phyloP scores from a whole-genome alignment of 179 eudicot species.

The Corrigiola litoralis region DNA sequence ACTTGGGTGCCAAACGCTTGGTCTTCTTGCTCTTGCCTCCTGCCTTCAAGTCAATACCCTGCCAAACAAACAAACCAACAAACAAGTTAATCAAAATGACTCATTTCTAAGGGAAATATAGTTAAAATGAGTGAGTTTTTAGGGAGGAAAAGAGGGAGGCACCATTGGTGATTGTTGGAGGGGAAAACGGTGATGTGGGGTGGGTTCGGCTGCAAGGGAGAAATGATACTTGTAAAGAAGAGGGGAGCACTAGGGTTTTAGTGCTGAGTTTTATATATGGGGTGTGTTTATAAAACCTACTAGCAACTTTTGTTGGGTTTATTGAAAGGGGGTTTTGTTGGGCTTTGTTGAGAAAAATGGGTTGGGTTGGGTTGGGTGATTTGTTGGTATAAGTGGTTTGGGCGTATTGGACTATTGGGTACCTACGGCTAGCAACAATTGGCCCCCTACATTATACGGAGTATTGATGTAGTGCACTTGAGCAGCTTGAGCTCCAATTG shows the following conservation, averaged over 20 bases:
- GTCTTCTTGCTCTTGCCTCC: constrained; percentile 67
- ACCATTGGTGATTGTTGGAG: constrained; percentile 37
- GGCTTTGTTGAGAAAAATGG: too few relatives aligned
- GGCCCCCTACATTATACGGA: too few relatives aligned
- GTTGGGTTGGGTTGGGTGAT: too few relatives aligned
- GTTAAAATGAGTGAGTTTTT: neutral
- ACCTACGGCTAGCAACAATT: too few relatives aligned
- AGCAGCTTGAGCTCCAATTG: too few relatives aligned
- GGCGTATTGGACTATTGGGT: too few relatives aligned
- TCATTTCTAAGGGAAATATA: neutral
- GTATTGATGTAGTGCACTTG: too few relatives aligned
- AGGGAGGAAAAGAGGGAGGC: neutral
- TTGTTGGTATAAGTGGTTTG: too few relatives aligned
- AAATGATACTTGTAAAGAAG: neutral
- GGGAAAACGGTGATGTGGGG: neutral
- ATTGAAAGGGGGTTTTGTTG: neutral
- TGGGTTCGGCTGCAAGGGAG: constrained; percentile 6
- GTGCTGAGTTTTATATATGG: neutral
- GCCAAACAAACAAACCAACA: neutral
- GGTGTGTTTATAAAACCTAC: neutral
- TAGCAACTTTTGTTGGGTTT: neutral
- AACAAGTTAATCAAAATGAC: neutral
- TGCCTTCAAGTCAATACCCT: constrained; percentile 73
- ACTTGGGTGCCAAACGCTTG: constrained; percentile 55
- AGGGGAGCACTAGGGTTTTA: constrained; percentile 18